Evolutionary conservation across 2,329 filamentous ascomycete species (phyloP).

Genomic region (Fusarium sp.): DNA sequence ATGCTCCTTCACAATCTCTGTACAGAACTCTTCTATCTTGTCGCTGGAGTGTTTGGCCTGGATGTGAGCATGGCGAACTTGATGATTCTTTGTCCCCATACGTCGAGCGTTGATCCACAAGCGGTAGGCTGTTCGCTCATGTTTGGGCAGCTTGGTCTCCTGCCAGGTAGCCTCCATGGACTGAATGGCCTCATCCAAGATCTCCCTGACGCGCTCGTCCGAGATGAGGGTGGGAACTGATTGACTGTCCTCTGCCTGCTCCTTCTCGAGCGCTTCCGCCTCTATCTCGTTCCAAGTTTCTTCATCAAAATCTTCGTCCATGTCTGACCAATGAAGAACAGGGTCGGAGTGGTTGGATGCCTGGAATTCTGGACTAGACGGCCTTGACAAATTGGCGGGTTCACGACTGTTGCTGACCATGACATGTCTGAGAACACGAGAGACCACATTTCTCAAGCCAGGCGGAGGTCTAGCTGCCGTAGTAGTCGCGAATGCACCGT

Average conservation of each 20-base stretch:
- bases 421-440: conserved; percentile 55
- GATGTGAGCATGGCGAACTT: conserved; percentile 59
- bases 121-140: conserved; percentile 66
- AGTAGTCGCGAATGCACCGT: conserved; percentile 44
- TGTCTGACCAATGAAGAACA: conserved; percentile 30
- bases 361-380: conserved; percentile 14
- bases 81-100: conserved; percentile 47
- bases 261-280: conserved; percentile 44
- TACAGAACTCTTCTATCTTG: conserved; percentile 67
- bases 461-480: conserved; percentile 49
- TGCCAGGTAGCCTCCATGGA: conserved; percentile 67
- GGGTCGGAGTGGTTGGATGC: conserved; percentile 14
- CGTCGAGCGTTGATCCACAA: conserved; percentile 71
- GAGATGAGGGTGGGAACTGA: conserved; percentile 48
- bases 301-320: conserved; percentile 57
- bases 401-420: conserved; percentile 48
- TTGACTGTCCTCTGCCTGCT: conserved; percentile 6
- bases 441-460: conserved; percentile 59
- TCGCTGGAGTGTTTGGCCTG: conserved; percentile 57
- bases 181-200: conserved; percentile 67
- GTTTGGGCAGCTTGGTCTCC: conserved; percentile 66
- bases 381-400: conserved; percentile 21
- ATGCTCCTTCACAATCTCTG: conserved; percentile 62
- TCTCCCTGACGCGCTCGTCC: conserved; percentile 56
- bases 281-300: conserved; percentile 73